Evolutionary conservation across 2,329 filamentous ascomycete genomes (phyloP).

Genomic region (Davidsoniella neocaledoniae): DNA sequence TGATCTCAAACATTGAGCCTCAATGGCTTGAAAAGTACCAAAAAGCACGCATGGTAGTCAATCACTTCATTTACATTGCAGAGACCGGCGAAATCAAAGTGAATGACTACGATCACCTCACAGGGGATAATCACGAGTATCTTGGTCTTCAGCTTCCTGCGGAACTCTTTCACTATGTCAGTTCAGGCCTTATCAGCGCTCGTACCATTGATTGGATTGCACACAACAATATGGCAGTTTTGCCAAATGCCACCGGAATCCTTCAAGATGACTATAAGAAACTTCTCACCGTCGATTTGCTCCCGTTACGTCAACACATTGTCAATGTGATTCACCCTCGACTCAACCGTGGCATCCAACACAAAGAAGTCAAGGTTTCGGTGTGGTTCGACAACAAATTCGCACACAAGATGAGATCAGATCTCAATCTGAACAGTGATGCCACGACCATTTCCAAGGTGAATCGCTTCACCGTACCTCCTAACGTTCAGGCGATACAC

Average conservation of each 20-base stretch:
- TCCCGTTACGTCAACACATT: constrained; percentile 57
- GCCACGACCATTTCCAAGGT: constrained; percentile 43
- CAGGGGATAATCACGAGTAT: constrained; percentile 74
- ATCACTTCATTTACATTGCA: constrained; percentile 72
- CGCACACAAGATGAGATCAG: constrained; percentile 38
- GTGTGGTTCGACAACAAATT: constrained; percentile 70
- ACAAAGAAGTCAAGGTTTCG: constrained; percentile 58
- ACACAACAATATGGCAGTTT: constrained; percentile 58
- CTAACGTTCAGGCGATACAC: constrained; percentile 7
- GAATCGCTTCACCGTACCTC: constrained; percentile 26
- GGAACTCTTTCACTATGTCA: constrained; percentile 82
- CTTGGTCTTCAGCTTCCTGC: constrained; percentile 78
- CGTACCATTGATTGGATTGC: constrained; percentile 70
- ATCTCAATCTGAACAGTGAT: constrained; percentile 4
- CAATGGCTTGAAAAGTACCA: constrained; percentile 76
- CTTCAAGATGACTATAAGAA: constrained; percentile 65
- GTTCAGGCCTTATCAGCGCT: constrained; percentile 62
- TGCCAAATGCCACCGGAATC: constrained; percentile 73
- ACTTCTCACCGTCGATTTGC: constrained; percentile 58
- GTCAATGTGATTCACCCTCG: constrained; percentile 63
- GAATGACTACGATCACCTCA: constrained; percentile 54
- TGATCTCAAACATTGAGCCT: constrained; percentile 51
- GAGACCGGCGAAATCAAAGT: constrained; percentile 62
- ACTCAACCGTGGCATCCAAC: constrained; percentile 68
- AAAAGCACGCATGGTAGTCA: constrained; percentile 68